Evolutionary conservation across 2,329 filamentous ascomycete species (phyloP), one percentile per base, ranked within the genome.

Genomic region (Scedosporium apiospermum): DNA sequence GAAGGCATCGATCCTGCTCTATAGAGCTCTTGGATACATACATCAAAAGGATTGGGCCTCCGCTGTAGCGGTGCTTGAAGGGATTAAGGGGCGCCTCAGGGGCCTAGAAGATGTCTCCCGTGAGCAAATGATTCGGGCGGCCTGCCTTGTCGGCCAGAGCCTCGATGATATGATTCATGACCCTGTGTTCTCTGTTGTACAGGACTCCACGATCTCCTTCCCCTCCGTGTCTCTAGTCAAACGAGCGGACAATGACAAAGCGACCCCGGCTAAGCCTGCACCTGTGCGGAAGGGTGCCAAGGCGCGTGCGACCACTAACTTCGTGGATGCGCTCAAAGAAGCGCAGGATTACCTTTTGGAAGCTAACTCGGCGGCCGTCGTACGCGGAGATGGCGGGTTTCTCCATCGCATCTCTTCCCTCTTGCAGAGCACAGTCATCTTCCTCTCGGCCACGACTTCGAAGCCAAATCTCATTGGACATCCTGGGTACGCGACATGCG

Each of bases 171-270:
- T 96, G 78, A 82, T 87, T 12, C 82, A 83, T 4, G 90, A 96
- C 73, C 88, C 93, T 2, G 88, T 95, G 3, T 96, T 93, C 72
- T 96, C 91, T 18, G 89, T 93, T 9, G 82, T 98, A 16, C 90
- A 93, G 57, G 95, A 99, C 69, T 97, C 95, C 0, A 96, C 92
- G 0, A 87, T 97, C 27, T 96, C 92, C 0, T 88, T 93, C 64
- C 91, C 93, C 1, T 87, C 90, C 0, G 79, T 93, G 44, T 76
- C 77, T 26, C 70, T 72, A 66, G 71, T 74, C 23, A 62, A 62
- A 26, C 23, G 30, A 30, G 68, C 75, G 27, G 81, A 81, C 41
- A 76, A 75, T 64, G 66, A 64, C n/a, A 72, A 74, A 34, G 66
- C 70, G 23, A 75, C 75, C 2, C 63, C 73, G 3, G 66, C 67